Conservation (phyloP, 202 grass and related monocot species). For the Elaeis oleifera region DNA sequence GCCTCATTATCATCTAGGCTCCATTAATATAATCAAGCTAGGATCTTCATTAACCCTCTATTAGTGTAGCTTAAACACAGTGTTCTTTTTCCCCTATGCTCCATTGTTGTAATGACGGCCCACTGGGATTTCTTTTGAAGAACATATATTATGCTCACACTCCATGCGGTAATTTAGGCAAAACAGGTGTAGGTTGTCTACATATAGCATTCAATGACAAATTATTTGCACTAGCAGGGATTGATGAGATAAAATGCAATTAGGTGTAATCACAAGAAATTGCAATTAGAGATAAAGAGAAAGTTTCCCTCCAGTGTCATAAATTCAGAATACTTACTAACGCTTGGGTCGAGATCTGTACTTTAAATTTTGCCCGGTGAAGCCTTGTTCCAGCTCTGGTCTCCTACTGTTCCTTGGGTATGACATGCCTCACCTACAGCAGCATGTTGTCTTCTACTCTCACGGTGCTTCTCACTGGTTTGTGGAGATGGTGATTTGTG, state of each 20-base stretch:
- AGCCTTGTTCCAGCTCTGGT: slow-evolving; percentile 7
- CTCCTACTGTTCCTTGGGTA: slow-evolving; percentile 13
- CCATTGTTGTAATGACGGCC: too few species aligned
- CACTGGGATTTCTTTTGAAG: too few species aligned
- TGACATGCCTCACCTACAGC: slow-evolving; percentile 6
- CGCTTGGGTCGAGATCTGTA: slow-evolving; percentile 26
- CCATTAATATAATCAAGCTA: too few species aligned
- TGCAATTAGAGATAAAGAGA: background rate
- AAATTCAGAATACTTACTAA: slow-evolving; percentile 36
- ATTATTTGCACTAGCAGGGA: too few species aligned
- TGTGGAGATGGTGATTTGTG: slow-evolving; percentile 27
- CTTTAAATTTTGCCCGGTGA: slow-evolving; percentile 27
- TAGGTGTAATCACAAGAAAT: background rate
- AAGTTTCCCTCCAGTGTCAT: background rate
- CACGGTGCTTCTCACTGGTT: slow-evolving; percentile 21
- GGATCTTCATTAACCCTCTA: too few species aligned
- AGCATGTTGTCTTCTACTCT: slow-evolving; percentile 24
- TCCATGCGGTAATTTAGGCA: too few species aligned
- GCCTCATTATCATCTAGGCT: too few species aligned
- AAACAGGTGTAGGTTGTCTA: too few species aligned
- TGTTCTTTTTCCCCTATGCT: too few species aligned
- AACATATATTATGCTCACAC: too few species aligned
- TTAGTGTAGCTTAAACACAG: too few species aligned
- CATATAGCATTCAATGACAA: too few species aligned
- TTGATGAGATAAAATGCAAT: background rate